Conservation (phyloP, 2,329 filamentous ascomycete species). For the Xylariomycetidae sp. region DNA sequence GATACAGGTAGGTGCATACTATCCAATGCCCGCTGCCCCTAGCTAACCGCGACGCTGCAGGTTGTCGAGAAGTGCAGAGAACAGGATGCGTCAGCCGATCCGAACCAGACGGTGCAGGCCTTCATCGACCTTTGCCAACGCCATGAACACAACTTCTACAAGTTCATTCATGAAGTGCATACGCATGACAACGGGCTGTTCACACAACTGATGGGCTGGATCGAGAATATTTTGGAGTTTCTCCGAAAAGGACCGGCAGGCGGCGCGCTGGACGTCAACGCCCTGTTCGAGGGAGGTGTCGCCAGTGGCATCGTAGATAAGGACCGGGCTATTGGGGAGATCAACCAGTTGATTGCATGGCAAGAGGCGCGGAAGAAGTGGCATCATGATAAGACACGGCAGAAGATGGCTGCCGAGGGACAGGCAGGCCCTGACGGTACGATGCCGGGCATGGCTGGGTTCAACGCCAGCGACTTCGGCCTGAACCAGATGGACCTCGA, state of each 20-base stretch:
- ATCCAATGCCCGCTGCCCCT: too few relatives aligned
- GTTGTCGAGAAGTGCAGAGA: constrained; percentile 61
- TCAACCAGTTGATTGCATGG: constrained; percentile 83
- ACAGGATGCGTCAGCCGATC: constrained; percentile 84
- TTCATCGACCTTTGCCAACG: constrained; percentile 96
- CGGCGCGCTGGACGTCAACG: constrained; percentile 89
- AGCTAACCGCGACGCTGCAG: constrained; percentile 24
- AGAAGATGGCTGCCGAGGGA: constrained; percentile 95
- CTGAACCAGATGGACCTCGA: constrained; percentile 80
- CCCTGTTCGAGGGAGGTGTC: constrained; percentile 76
- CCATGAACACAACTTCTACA: constrained; percentile 97
- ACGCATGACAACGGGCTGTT: constrained; percentile 95
- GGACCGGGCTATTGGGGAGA: constrained; percentile 67
- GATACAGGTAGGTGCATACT: constrained; percentile 57
- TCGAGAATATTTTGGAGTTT: constrained; percentile 92
- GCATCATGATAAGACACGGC: constrained; percentile 95
- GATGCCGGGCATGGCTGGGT: constrained; percentile 48
- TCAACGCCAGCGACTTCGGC: constrained; percentile 83
- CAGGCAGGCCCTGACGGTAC: constrained; percentile 41
- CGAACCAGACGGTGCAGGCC: constrained; percentile 95
- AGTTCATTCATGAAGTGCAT: constrained; percentile 97
- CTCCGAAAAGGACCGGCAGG: constrained; percentile 78
- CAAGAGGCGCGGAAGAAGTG: constrained; percentile 94
- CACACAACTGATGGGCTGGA: constrained; percentile 93
- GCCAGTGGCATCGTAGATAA: constrained; percentile 64